Evolutionary conservation across 2,329 filamentous ascomycete genomes (phyloP), one percentile per base, ranked within the genome.

Genomic region (Cladosporium sp.): DNA sequence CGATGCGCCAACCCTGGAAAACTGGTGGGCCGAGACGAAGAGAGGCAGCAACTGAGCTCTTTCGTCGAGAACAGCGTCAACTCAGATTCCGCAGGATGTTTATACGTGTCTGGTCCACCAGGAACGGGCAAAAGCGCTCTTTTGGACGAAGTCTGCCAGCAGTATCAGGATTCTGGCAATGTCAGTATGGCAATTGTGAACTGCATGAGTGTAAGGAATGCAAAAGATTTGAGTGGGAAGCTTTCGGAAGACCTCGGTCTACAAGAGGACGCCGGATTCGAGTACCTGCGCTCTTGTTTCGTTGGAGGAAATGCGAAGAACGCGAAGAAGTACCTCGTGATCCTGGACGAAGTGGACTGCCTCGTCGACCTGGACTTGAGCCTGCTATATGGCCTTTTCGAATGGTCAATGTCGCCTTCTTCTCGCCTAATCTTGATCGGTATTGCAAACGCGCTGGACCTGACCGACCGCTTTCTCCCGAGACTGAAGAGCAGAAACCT

Each of bases 71-170:
- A 78, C 43, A 82, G 83, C 58, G 72, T 84, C 4, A 73, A 78
- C 7, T 68, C 79, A 15, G 75, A 74, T 9, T 79, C 78, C 3
- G 83, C 84, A 47, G 90, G 91, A 47, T 97, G 92, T 64, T 78
- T 95, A 45, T 98, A 98, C 65, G 85, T 98, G 58, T 96, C 91
- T 59, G 93, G 93, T 0, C 93, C 93, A 3, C 93, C 93, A 2
- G 93, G 93, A 9, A 98, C 93, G 0, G 93, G 93, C 49, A 98
- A 98, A 73, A 97, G 91, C 67, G 93, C 93, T 25, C 85, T 97
- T 75, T 83, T 97, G 54, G 84, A 84, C 55, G 85, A 94, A 64
- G 80, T 95, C 43, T 51, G 49, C 36, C 73, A 80, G 41, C 75
- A 82, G 38, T 70, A 85, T 42, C 71, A 73, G 29, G 71, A 77